Evolutionary conservation across 352 stramenopile species (phyloP), one percentile per base, ranked within the genome.

Genomic region (Pythium periplocum): DNA sequence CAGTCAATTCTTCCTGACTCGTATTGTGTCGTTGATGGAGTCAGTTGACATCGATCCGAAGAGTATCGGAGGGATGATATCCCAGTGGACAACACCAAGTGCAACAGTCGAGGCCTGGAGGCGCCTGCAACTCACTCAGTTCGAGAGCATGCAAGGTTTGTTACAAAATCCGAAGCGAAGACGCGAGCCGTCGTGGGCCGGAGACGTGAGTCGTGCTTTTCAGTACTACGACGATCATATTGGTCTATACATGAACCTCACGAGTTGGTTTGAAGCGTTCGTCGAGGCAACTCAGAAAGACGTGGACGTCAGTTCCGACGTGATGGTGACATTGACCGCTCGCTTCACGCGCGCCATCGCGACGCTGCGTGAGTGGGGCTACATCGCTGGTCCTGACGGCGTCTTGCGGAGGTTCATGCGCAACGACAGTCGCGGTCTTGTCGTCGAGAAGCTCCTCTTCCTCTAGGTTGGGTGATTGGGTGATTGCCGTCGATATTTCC

Each of bases 11-110:
- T 82, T 91, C 51, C 68, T 57, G 5, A 48, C 64, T 37, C 64
- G 83, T 3, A 57, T 90, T 26, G 32, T 75, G n/a, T 55, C 37
- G 3, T 62, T 89, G 10, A 41, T 93, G 44, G 32, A 48, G 8
- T 30, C 43, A 48, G 7, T 12, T 42, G 38, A 8, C 0, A 12
- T 12, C 7, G 12, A 42, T 42, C 38, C 38, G 12, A 12, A 42
- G 38, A 1, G 7, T 8, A 12, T 12, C 7, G 7, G 38, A 12
- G 38, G 7, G 7, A 12, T 12, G 7, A 12, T 42, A 12, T 12
- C 12, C 12, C 7, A 12, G 7, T 42, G 38, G 38, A 42, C 38
- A 12, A 42, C 38, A 42, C 38, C 12, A 12, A 42, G 7, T 12
- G 12, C 7, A 8, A 42, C 38, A 8, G 12, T 12, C 12, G 38